A percentile compares a stretch with the other conserved stretches of the same genome.
phyloP scores from a whole-genome alignment of 768 basidiomycete species.

The Galerina marginata region DNA sequence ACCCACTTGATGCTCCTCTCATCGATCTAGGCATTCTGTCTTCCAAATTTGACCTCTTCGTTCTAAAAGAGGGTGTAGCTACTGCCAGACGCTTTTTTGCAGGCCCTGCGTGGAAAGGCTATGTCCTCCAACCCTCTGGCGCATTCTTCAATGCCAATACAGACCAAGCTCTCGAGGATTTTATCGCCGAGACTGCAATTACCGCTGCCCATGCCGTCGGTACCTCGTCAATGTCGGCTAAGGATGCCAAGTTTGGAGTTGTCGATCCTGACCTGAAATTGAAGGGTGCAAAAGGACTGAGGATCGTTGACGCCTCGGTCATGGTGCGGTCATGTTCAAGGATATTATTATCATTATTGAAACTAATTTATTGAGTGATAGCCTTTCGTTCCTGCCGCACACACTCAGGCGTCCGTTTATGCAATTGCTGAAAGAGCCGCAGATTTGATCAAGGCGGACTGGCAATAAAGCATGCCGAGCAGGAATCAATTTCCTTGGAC shows the following conservation, averaged over 20 bases:
- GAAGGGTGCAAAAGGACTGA: conserved; percentile 35
- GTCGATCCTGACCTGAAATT: conserved; percentile 40
- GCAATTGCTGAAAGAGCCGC: conserved; percentile 39
- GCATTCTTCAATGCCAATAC: conserved; percentile 5
- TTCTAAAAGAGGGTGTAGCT: background rate
- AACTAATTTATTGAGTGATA: background rate
- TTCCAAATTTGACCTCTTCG: background rate
- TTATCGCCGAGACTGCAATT: conserved; percentile 16
- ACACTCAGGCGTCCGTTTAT: conserved; percentile 38
- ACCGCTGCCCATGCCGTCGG: conserved; percentile 33
- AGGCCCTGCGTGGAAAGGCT: conserved; percentile 1
- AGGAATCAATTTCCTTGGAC: no score
- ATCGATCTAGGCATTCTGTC: conserved; percentile 5
- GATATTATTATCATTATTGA: background rate
- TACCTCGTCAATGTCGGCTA: conserved; percentile 34
- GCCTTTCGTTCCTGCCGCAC: conserved; percentile 35
- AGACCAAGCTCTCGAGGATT: conserved; percentile 25
- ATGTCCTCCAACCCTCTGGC: background rate
- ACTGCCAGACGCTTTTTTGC: background rate
- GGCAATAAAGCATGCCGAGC: background rate
- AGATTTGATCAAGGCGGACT: conserved; percentile 30
- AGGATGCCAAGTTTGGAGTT: conserved; percentile 33
- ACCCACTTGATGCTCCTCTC: conserved; percentile 1
- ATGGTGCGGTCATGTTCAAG: conserved; percentile 25
- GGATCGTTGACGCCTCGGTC: conserved; percentile 45